Evolutionary conservation across 2,329 filamentous ascomycete species (phyloP).

Genomic region (Emergomyces africanus): DNA sequence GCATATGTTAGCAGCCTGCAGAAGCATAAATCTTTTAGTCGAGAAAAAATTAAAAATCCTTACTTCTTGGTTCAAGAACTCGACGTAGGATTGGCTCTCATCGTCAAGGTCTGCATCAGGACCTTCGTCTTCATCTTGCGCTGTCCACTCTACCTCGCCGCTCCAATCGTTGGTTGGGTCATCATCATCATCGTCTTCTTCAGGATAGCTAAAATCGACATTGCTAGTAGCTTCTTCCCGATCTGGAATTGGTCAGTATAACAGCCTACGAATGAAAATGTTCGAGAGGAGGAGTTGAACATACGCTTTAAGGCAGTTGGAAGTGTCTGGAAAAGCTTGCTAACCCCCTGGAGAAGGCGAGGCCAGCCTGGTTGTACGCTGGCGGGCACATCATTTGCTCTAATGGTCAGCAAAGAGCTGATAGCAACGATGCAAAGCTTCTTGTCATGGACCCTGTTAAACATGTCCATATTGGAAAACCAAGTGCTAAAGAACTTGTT

Average conservation of each 20-base stretch:
- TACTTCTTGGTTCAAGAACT: conserved; percentile 88
- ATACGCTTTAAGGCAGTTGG: conserved; percentile 75
- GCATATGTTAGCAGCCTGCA: conserved; percentile 8
- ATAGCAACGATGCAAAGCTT: conserved; percentile 96
- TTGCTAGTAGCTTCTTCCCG: conserved; percentile 86
- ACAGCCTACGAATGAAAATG: not conserved
- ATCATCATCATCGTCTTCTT: conserved; percentile 67
- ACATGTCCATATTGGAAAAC: conserved; percentile 92
- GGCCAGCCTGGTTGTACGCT: conserved; percentile 96
- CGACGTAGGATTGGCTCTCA: conserved; percentile 85
- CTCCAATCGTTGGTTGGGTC: conserved; percentile 77
- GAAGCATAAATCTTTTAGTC: not conserved
- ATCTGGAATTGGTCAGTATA: conserved; percentile 35
- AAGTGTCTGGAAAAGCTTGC: conserved; percentile 80
- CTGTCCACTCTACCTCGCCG: conserved; percentile 56
- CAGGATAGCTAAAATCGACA: conserved; percentile 66
- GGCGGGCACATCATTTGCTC: conserved; percentile 68
- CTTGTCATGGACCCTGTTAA: conserved; percentile 94
- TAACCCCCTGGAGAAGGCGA: conserved; percentile 74
- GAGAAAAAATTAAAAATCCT: conserved; percentile 15
- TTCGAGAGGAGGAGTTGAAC: conserved; percentile 17
- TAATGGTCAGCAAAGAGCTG: conserved; percentile 66
- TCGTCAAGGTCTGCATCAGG: conserved; percentile 60
- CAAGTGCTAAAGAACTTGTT: conserved; percentile 98
- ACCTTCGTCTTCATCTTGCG: conserved; percentile 50